Evolutionary conservation across 371 early-diverging fungal species (phyloP).

Genomic region (Dentiscutata heterogama): DNA sequence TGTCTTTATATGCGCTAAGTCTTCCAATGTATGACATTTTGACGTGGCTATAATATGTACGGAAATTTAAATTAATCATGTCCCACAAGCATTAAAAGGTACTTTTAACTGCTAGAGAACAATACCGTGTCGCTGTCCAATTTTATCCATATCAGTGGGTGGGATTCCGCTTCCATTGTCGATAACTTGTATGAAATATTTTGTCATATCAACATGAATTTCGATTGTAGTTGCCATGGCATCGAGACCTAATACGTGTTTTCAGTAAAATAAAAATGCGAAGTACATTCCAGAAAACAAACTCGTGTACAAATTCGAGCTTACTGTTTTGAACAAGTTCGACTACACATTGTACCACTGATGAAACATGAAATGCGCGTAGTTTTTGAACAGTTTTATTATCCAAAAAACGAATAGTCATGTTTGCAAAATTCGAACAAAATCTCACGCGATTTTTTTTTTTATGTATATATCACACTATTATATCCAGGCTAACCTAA

Average conservation of each 20-base stretch:
- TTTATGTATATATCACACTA: too few relatives aligned
- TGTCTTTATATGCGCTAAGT: slow-evolving; percentile 55
- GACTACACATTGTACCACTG: slow-evolving; percentile 61
- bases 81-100: background rate
- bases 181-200: slow-evolving; percentile 60
- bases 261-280: slow-evolving; percentile 15
- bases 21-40: slow-evolving; percentile 59
- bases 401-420: slow-evolving; percentile 37
- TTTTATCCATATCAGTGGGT: slow-evolving; percentile 54
- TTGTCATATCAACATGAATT: slow-evolving; percentile 55
- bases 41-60: slow-evolving; percentile 59
- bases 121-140: slow-evolving; percentile 68
- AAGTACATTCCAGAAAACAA: background rate
- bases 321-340: slow-evolving; percentile 70
- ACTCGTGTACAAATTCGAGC: background rate
- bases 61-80: background rate
- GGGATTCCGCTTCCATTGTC: slow-evolving; percentile 73
- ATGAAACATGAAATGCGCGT: slow-evolving; percentile 53
- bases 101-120: background rate
- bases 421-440: background rate
- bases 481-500: too few relatives aligned
- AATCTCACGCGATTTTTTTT: too few relatives aligned
- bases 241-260: slow-evolving; percentile 59
- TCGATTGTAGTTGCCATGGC: slow-evolving; percentile 62
- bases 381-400: slow-evolving; percentile 26